These are phyloP conservation scores for Peterozyma xylosa DNA, from an alignment of 805 yeast species.

Conservation along the genomic window DNA sequence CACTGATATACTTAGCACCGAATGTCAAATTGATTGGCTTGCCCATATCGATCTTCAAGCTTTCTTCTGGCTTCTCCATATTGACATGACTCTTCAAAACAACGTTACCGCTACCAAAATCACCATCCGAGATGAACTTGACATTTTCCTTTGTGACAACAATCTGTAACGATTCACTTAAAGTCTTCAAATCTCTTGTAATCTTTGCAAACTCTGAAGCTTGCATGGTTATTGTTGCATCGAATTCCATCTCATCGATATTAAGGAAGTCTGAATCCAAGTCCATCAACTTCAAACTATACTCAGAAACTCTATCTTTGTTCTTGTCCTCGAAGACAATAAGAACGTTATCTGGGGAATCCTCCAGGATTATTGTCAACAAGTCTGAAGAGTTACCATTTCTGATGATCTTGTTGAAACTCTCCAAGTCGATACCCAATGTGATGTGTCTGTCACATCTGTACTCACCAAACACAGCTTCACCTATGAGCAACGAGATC, in stretches of 20 bases:
- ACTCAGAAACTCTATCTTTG: conserved; percentile 89
- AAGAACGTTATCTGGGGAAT: conserved; percentile 51
- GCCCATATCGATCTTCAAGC: conserved; percentile 68
- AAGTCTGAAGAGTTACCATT: conserved; percentile 89
- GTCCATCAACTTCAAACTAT: conserved; percentile 87
- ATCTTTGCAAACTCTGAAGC: conserved; percentile 82
- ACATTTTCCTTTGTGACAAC: conserved; percentile 88
- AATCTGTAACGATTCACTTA: conserved; percentile 83
- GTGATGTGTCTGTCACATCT: conserved; percentile 94
- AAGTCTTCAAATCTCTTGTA: conserved; percentile 77
- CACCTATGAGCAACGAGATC: conserved; percentile 81
- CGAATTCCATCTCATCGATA: conserved; percentile 91
- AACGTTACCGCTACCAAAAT: conserved; percentile 81
- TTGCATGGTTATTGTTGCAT: conserved; percentile 81
- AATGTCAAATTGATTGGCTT: conserved; percentile 85
- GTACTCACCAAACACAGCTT: conserved; percentile 82
- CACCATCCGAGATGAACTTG: conserved; percentile 86
- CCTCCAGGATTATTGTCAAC: conserved; percentile 85
- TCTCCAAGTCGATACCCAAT: conserved; percentile 82
- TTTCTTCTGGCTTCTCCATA: conserved; percentile 71
- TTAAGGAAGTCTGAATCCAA: conserved; percentile 91
- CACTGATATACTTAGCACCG: conserved; percentile 85
- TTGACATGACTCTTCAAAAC: conserved; percentile 79
- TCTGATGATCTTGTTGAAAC: conserved; percentile 81
- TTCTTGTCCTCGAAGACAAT: conserved; percentile 86